Evolutionary conservation across 2,329 filamentous ascomycete species (phyloP), one percentile per base, ranked within the genome.

Genomic region (Xylaria sp.): DNA sequence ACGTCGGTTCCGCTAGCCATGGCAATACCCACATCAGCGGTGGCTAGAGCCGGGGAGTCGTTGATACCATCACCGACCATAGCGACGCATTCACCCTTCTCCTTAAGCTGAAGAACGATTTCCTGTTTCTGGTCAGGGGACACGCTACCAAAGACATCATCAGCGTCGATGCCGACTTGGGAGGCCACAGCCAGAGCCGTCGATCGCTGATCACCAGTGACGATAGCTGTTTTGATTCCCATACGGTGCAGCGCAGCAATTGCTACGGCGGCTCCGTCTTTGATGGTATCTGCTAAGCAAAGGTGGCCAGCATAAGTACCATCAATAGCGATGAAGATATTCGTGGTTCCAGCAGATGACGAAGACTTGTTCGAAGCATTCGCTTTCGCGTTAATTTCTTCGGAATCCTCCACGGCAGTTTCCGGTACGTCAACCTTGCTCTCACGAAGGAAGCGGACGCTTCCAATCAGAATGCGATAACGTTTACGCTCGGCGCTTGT

Each of bases 51-150:
- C 0, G 96, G 96, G 0, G 94, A 97, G 83, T 99, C 96, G 81
- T 99, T 99, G 86, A 99, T 98, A 51, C 96, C 96, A 80, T 99
- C 96, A 62, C 96, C 94, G 15, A 98, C 94, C 96, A 99, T 99
- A 74, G 93, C 96, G 31, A 98, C 93, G 59, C 92, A 85, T 75
- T 94, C 88, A 69, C 94, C 94, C 60, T 85, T 81, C 0, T 86
- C 84, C 82, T 98, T 94, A 20, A 98, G 86, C 63, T 91, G 84
- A 59, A 89, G 88, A 75, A 99, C 87, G 74, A 98, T 97, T 33
- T 87, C 85, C 79, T 97, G 94, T 79, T 99, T 99, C 82, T 97
- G 92, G 72, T 94, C 91, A 0, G 96, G 96, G 3, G 92, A 94
- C 57, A 95, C 92, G n/a, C 93, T 92, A 13, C 96, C 94, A 77